Base-by-base conservation (phyloP, 306 rosid species). In the Canavalia ensiformis region DNA sequence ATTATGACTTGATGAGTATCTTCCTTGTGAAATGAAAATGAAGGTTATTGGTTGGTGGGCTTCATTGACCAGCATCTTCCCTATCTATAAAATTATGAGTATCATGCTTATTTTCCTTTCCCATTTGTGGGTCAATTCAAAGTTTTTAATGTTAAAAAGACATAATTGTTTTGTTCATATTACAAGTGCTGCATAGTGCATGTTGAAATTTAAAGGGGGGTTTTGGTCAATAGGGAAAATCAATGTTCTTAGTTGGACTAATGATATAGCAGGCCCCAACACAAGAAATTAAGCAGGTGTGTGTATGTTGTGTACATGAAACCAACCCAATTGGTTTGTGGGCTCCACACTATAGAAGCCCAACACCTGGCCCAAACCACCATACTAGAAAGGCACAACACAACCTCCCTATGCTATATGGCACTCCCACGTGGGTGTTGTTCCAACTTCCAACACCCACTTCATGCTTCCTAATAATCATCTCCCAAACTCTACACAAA, bases 281-380 rank as follows among this genome's bases (percentile, higher is more conserved):
- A 58, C 28, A 4, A 31, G 9, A 10, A 28, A 42, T 10, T 35
- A 29, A 42, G 0, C 8, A 41, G 37, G 42, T 6, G 34, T 29
- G 3, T 5, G 5, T 18, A 39, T 73, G 52, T 74, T 35, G 0
- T 66, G 33, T 6, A 9, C 0, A 69, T 2, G 3, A 58, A 45
- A 47, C 65, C 29, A 73, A 41, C 75, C 75, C 74, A 81, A 65
- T 54, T 50, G 29, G 42, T 45, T 51, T 39, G 79, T 81, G 79
- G 79, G 73, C 34, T 62, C 51, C 45, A 11, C 60, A 63, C 5
- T 70, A 73, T 73, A 0, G 7, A 0, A 78, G 82, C 77, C 83
- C 77, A 79, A 44, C 2, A 18, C 0, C 25, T 18, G 25, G 25
- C 25, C 25, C 25, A 18, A 18, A 18, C 25, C 25, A 18, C 25